Percentiles rank a stretch among this genome's conserved stretches.
These are phyloP conservation scores for Capniomyces stellatus DNA, from an alignment of 371 early-diverging fungal genomes.

Conservation along the genomic window DNA sequence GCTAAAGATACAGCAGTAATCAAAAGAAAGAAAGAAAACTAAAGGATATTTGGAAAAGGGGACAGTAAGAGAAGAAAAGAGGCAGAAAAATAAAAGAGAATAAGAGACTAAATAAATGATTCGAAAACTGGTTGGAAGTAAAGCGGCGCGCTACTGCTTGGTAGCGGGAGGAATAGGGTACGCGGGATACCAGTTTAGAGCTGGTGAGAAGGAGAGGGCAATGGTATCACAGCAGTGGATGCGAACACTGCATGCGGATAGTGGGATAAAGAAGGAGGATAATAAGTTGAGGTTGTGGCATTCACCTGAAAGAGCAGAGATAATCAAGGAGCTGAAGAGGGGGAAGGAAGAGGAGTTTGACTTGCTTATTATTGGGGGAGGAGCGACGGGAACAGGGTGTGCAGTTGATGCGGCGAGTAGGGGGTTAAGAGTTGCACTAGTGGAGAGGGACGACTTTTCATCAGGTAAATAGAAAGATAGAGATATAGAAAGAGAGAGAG, in stretches of 20 bases:
- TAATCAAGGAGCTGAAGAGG: not conserved
- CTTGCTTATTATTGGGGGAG: conserved; percentile 93
- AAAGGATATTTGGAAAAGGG: no score
- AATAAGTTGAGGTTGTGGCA: not conserved
- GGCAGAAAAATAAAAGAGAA: no score
- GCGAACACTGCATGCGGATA: not conserved
- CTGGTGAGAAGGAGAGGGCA: not conserved
- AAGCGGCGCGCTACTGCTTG: not conserved
- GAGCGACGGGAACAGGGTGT: conserved; percentile 94
- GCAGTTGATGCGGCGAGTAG: conserved; percentile 94
- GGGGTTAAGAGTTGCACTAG: conserved; percentile 90
- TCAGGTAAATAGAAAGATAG: no score
- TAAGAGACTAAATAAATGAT: no score
- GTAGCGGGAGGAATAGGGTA: not conserved
- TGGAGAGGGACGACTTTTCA: conserved; percentile 95
- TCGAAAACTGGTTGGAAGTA: not conserved
- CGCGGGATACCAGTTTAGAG: not conserved
- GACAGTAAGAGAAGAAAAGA: no score
- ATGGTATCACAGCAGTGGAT: not conserved
- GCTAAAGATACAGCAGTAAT: no score
- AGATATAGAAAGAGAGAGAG: no score
- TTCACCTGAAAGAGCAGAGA: not conserved
- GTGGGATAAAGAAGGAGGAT: not conserved
- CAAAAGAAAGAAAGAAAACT: no score
- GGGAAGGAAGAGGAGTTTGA: conserved; percentile 46